These are phyloP conservation scores for Xylaria acuta DNA, from an alignment of 495 filamentous ascomycete genomes.

Conservation along the genomic window DNA sequence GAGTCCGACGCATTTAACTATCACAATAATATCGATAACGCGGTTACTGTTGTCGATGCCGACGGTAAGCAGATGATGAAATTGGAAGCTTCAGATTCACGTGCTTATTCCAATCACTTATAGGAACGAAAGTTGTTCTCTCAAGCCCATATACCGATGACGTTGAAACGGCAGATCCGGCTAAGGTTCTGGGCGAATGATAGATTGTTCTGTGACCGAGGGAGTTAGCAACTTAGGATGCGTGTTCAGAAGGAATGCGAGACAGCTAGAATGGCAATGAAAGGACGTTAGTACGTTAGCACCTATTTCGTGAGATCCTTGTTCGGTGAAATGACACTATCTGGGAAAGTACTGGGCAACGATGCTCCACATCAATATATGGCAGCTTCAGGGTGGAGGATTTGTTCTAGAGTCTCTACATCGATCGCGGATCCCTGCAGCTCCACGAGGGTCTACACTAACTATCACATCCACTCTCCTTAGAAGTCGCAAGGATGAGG, in stretches of 20 bases:
- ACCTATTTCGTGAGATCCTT: background rate
- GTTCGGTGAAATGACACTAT: background rate
- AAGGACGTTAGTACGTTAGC: background rate
- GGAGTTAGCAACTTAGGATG: background rate
- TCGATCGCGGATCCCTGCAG: background rate
- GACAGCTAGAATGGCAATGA: background rate
- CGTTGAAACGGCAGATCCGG: background rate
- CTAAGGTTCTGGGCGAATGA: background rate
- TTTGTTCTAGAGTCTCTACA: background rate
- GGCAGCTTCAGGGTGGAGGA: background rate
- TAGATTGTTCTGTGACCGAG: background rate
- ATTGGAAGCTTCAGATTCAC: background rate
- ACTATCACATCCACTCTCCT: background rate
- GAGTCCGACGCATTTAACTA: background rate
- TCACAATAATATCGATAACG: background rate
- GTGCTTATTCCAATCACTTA: background rate
- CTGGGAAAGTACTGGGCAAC: background rate
- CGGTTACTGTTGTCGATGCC: background rate
- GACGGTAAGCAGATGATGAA: background rate
- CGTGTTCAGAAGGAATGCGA: background rate
- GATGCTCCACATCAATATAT: background rate
- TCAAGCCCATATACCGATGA: background rate
- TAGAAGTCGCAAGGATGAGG: background rate
- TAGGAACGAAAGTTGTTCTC: background rate
- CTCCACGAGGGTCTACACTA: background rate